Percentiles rank a stretch among this genome's conserved stretches.
Conservation (phyloP, 306 rosid species). For the Castanea mollissima region DNA sequence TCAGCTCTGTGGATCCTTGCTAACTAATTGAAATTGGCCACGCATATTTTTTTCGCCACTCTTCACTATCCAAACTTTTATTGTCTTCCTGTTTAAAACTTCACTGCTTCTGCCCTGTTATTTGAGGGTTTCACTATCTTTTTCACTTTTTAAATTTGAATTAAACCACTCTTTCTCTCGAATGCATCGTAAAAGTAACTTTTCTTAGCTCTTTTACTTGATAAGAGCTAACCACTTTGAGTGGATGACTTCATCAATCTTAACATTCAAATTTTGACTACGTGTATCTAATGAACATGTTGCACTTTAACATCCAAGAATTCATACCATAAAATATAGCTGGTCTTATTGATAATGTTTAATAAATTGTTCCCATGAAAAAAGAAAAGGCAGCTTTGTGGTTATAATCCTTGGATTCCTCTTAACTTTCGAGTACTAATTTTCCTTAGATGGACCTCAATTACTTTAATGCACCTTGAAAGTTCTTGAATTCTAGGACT, state of each 20-base stretch:
- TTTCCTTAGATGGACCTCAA: background rate
- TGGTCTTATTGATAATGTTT: too few species aligned
- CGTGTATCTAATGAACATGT: background rate
- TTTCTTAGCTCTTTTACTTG: background rate
- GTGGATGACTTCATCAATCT: background rate
- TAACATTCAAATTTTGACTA: background rate
- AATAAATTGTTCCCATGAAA: constrained; percentile 10
- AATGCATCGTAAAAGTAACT: background rate
- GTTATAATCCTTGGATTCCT: background rate
- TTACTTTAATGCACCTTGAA: background rate
- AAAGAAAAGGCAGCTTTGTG: background rate
- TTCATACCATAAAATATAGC: background rate
- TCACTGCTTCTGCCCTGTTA: background rate
- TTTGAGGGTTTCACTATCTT: background rate
- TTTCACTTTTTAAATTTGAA: background rate
- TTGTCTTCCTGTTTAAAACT: background rate
- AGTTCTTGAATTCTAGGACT: background rate
- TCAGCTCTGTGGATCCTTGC: background rate
- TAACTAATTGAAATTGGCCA: background rate
- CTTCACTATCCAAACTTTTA: background rate
- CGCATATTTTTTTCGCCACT: background rate
- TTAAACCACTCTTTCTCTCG: too few species aligned
- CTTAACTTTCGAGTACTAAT: background rate
- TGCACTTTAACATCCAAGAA: background rate
- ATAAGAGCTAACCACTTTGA: background rate